phyloP scores from a whole-genome alignment of 495 filamentous ascomycete species.

The Chlorociboria aeruginascens region DNA sequence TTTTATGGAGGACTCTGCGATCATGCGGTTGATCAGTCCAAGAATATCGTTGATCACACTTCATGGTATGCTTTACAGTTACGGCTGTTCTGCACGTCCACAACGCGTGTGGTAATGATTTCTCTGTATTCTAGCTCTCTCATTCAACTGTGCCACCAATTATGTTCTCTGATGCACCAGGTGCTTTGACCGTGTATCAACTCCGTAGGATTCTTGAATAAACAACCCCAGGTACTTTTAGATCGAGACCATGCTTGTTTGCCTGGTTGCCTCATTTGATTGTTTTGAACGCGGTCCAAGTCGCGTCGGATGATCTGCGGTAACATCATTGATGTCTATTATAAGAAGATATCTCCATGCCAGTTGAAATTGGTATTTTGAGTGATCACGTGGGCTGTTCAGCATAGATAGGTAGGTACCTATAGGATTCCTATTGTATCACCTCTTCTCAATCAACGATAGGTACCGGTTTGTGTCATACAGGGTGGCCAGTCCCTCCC shows the following conservation, averaged over 20 bases:
- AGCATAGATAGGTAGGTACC: too few relatives aligned
- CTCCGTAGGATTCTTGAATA: not conserved
- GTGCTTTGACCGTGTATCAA: not conserved
- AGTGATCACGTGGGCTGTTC: too few relatives aligned
- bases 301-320: not conserved
- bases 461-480: too few relatives aligned
- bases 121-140: constrained; percentile 20
- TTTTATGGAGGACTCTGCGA: constrained; percentile 13
- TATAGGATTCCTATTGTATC: too few relatives aligned
- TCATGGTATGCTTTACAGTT: constrained; percentile 10
- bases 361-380: too few relatives aligned
- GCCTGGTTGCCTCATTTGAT: not conserved
- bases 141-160: constrained; percentile 3
- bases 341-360: not conserved
- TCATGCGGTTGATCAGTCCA: constrained; percentile 14
- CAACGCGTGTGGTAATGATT: constrained; percentile 11
- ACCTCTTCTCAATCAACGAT: too few relatives aligned
- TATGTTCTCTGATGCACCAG: not conserved
- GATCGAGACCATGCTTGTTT: not conserved
- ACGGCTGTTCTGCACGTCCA: constrained; percentile 10
- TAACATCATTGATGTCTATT: not conserved
- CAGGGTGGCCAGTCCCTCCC: too few relatives aligned
- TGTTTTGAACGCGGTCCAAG: not conserved
- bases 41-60: constrained; percentile 16
- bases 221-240: not conserved